These are phyloP conservation scores for Lecanoromycetidae sp. DNA, from an alignment of 2,329 filamentous ascomycete species.

Conservation along the genomic window DNA sequence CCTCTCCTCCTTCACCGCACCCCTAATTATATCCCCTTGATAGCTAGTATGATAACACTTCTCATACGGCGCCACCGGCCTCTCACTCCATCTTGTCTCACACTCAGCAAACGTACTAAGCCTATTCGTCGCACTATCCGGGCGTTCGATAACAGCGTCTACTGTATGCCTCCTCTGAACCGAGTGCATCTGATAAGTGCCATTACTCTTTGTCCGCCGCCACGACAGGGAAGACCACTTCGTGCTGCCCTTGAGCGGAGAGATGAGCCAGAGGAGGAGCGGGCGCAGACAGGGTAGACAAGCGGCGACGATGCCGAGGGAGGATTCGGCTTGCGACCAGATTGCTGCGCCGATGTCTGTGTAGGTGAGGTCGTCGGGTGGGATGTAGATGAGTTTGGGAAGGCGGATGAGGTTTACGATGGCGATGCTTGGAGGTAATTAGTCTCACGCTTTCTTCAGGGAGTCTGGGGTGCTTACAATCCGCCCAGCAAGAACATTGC, in stretches of 20 bases:
- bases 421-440: background rate
- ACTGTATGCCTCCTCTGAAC: no score
- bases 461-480: background rate
- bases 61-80: no score
- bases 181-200: background rate
- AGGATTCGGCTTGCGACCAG: background rate
- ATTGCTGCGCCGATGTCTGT: background rate
- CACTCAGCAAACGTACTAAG: no score
- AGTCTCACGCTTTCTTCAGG: no score
- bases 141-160: no score
- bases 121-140: no score
- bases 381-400: background rate
- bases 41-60: no score
- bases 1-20: conserved; percentile 4
- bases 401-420: background rate
- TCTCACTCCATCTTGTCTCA: no score
- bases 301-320: background rate
- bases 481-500: background rate
- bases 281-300: background rate
- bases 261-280: background rate
- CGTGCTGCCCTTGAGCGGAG: background rate
- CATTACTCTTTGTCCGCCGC: background rate
- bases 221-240: background rate
- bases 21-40: no score
- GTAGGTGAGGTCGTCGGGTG: background rate